phyloP scores from a whole-genome alignment of 2,329 filamentous ascomycete species.

The Xylaria sp. region DNA sequence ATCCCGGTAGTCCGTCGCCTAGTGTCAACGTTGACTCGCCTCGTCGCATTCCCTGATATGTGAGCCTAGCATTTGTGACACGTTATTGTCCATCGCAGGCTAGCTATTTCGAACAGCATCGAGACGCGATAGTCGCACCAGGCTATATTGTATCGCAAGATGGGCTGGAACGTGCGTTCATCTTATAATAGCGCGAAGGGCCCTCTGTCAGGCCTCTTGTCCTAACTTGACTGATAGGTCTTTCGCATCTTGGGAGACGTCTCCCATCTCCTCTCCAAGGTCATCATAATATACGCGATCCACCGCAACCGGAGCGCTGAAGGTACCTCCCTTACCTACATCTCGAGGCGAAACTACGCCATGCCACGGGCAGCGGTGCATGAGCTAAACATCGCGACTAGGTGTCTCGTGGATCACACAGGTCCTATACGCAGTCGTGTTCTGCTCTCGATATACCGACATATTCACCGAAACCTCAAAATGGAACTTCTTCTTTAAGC shows the following conservation, averaged over 20 bases:
- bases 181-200: constrained; percentile 17
- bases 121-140: constrained; percentile 32
- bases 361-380: not conserved
- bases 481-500: constrained; percentile 87
- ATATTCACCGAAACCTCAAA: constrained; percentile 68
- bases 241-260: constrained; percentile 86
- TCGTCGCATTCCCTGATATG: constrained; percentile 33
- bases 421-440: constrained; percentile 86
- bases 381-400: constrained; percentile 50
- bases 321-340: constrained; percentile 59
- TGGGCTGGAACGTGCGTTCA: constrained; percentile 49
- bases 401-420: constrained; percentile 93
- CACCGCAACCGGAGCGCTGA: constrained; percentile 89
- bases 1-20: not conserved
- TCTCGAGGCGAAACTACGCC: not conserved
- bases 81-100: constrained; percentile 14
- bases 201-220: not conserved
- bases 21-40: not conserved
- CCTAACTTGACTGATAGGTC: constrained; percentile 53
- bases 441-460: constrained; percentile 87
- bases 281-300: constrained; percentile 90
- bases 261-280: constrained; percentile 86
- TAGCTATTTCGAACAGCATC: constrained; percentile 11
- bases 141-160: constrained; percentile 37
- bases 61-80: constrained; percentile 36